phyloP scores from a whole-genome alignment of 176 grass and related monocot genomes.

The Bolboschoenus planiculmis region DNA sequence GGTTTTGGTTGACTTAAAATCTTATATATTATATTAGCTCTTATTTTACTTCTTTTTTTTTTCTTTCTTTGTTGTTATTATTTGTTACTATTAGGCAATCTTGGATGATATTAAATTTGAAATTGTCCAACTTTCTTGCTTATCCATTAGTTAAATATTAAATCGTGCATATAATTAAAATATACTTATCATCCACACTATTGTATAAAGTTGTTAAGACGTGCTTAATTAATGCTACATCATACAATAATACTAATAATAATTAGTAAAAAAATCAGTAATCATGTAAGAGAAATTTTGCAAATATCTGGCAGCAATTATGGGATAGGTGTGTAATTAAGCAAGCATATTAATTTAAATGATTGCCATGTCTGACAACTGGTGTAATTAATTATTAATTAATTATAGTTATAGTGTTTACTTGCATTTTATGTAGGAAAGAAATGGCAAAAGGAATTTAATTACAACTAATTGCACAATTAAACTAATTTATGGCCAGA shows the following conservation, averaged over 20 bases:
- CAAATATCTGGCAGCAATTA: too few relatives aligned
- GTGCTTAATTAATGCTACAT: background rate
- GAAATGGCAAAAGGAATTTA: background rate
- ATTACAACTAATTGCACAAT: background rate
- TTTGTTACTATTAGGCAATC: too few relatives aligned
- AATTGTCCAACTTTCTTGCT: background rate
- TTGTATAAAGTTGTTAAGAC: background rate
- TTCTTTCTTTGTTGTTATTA: too few relatives aligned
- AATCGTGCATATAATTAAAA: too few relatives aligned
- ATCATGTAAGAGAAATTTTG: background rate
- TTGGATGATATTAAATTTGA: background rate
- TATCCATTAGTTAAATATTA: too few relatives aligned
- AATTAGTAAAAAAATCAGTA: background rate
- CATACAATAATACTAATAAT: background rate
- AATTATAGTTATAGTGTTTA: background rate
- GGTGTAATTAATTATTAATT: too few relatives aligned
- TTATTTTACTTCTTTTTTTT: too few relatives aligned
- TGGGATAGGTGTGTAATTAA: background rate
- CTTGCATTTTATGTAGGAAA: background rate
- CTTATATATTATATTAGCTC: too few relatives aligned
- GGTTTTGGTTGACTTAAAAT: too few relatives aligned
- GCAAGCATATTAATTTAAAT: background rate
- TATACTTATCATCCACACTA: too few relatives aligned
- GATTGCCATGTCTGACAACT: background rate
- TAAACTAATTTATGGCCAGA: background rate